Evolutionary conservation across 1,139 yeast genomes (phyloP).

Genomic region (Hemisphaericaspora xylanilytica): DNA sequence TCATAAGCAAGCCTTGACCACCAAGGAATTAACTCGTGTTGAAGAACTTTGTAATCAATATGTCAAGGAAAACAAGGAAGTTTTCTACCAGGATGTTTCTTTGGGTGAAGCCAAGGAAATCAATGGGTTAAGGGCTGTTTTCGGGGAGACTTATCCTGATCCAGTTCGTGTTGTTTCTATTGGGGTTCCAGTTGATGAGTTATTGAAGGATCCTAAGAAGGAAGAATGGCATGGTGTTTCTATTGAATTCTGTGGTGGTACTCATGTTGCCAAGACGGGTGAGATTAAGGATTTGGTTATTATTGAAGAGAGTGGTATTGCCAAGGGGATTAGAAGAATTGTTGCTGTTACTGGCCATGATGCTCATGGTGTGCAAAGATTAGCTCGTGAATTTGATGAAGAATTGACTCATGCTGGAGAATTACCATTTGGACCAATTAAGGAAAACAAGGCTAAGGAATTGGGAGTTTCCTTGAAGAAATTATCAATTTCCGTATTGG

Average conservation of each 20-base stretch:
- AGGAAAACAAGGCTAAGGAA: slow-evolving; percentile 80
- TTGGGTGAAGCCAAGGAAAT: slow-evolving; percentile 71
- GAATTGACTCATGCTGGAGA: slow-evolving; percentile 57
- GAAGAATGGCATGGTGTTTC: slow-evolving; percentile 75
- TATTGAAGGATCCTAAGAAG: slow-evolving; percentile 66
- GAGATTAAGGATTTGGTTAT: slow-evolving; percentile 90
- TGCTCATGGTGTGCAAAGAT: slow-evolving; percentile 84
- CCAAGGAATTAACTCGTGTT: slow-evolving; percentile 68
- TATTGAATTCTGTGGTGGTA: slow-evolving; percentile 98
- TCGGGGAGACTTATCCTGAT: slow-evolving; percentile 98
- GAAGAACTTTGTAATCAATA: slow-evolving; percentile 72
- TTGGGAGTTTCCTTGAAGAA: slow-evolving; percentile 82
- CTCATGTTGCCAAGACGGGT: slow-evolving; percentile 89
- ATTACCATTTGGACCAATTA: slow-evolving; percentile 61
- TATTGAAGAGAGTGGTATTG: slow-evolving; percentile 94
- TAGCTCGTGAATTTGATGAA: slow-evolving; percentile 68
- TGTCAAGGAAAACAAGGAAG: slow-evolving; percentile 68
- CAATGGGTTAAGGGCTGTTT: slow-evolving; percentile 90
- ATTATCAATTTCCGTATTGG: slow-evolving; percentile 75
- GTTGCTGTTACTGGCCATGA: slow-evolving; percentile 94
- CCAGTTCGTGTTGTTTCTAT: slow-evolving; percentile 97
- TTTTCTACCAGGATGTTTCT: slow-evolving; percentile 79
- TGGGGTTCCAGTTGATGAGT: slow-evolving; percentile 84
- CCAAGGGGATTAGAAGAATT: slow-evolving; percentile 97
- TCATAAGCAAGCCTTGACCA: slow-evolving; percentile 75